Conservation (phyloP, 1,284 basidiomycete species). For the Rhodotorula sp. region DNA sequence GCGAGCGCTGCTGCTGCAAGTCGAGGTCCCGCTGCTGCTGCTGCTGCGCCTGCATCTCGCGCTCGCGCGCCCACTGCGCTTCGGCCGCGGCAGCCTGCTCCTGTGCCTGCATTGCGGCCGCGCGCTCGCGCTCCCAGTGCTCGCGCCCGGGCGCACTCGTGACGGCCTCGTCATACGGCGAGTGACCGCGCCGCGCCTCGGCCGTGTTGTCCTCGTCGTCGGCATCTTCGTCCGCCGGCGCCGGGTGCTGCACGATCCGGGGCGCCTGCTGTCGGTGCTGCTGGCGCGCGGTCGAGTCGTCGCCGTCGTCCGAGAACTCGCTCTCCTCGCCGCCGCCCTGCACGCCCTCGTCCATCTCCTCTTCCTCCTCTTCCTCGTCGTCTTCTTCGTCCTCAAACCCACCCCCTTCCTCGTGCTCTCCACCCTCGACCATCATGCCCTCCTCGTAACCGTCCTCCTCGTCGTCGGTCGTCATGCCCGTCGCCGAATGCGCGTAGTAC, state of each 20-base stretch:
- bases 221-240: constrained; percentile 34
- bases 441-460: constrained; percentile 44
- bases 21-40: constrained; percentile 13
- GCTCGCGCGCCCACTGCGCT: constrained; percentile 21
- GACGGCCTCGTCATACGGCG: constrained; percentile 9
- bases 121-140: constrained; percentile 35
- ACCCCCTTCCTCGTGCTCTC: constrained; percentile 6
- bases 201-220: constrained; percentile 38
- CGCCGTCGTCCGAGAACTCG: constrained; percentile 42
- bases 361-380: constrained; percentile 35
- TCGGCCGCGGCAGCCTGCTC: constrained; percentile 26
- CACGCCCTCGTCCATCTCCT: constrained; percentile 31
- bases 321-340: constrained; percentile 26
- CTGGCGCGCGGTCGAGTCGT: constrained; percentile 32
- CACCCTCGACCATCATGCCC: constrained; percentile 25
- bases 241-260: too few species aligned
- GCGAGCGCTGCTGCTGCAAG: not conserved
- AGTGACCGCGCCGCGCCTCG: constrained; percentile 46
- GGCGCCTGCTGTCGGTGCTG: not conserved
- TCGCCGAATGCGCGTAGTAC: constrained; percentile 57
- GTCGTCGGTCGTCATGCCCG: constrained; percentile 62
- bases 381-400: constrained; percentile 31
- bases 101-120: constrained; percentile 26
- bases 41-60: constrained; percentile 32
- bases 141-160: constrained; percentile 45